Conservation (phyloP, 257 asterid species). For the Solanum virginianum region DNA sequence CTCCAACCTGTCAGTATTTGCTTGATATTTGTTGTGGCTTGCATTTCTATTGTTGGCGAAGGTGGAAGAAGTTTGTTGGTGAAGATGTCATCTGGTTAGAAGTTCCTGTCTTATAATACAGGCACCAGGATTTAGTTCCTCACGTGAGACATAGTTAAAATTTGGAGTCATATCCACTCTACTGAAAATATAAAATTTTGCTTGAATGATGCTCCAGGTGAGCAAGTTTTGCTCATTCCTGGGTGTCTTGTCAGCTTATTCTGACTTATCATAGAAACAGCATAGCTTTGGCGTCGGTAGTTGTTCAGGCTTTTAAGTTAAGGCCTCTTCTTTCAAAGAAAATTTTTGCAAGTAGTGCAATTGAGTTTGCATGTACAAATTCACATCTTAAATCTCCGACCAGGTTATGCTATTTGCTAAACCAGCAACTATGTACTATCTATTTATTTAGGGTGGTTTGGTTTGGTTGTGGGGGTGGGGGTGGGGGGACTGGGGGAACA, state of each 20-base stretch:
- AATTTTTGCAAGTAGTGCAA: background rate
- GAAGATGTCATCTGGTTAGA: background rate
- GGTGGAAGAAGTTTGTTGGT: background rate
- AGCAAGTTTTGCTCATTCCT: background rate
- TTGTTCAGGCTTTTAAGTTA: background rate
- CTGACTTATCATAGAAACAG: background rate
- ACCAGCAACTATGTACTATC: background rate
- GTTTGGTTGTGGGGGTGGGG: background rate
- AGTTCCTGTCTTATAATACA: background rate
- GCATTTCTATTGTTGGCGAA: background rate
- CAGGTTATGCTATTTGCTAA: background rate
- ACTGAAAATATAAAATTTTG: background rate
- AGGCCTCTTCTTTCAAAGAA: background rate
- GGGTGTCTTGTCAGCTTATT: background rate
- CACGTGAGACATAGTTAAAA: background rate
- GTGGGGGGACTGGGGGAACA: background rate
- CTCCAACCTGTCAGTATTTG: background rate
- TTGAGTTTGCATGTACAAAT: background rate
- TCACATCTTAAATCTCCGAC: background rate
- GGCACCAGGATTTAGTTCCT: background rate
- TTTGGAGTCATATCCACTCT: background rate
- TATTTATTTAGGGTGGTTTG: background rate
- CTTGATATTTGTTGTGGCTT: background rate
- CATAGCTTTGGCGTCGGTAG: background rate
- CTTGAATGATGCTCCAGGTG: background rate